phyloP scores from a whole-genome alignment of 805 yeast genomes.

The Saturnispora silvae region DNA sequence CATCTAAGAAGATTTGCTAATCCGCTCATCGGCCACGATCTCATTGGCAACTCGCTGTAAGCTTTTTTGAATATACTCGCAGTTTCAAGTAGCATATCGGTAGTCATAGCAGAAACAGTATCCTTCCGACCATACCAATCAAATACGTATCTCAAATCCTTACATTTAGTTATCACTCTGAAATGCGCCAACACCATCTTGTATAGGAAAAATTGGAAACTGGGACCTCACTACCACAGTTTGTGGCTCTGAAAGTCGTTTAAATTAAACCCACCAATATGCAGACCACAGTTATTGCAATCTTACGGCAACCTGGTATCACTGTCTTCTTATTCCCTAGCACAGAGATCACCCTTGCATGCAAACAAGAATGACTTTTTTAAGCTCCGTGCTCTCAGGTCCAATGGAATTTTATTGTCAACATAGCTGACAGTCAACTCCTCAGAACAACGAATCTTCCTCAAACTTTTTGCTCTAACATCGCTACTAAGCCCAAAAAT shows the following conservation, averaged over 20 bases:
- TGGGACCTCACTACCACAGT: slow-evolving; percentile 5
- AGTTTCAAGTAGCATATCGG: slow-evolving; percentile 1
- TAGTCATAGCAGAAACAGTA: neutral
- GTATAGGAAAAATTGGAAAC: neutral
- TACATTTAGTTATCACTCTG: neutral
- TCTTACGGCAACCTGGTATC: slow-evolving; percentile 24
- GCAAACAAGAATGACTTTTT: slow-evolving; percentile 23
- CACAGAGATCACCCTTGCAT: slow-evolving; percentile 27
- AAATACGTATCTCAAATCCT: neutral
- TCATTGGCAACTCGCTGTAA: slow-evolving; percentile 9
- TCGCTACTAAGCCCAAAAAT: slow-evolving; percentile 15
- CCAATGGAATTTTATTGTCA: slow-evolving; percentile 18
- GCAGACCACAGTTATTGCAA: slow-evolving; percentile 19
- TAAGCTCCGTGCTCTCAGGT: slow-evolving; percentile 23
- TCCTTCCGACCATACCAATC: neutral
- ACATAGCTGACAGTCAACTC: neutral
- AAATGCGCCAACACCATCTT: neutral
- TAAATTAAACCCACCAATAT: slow-evolving; percentile 13
- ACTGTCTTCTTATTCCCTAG: neutral
- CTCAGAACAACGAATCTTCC: neutral
- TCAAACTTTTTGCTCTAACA: slow-evolving; percentile 16
- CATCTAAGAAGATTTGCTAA: slow-evolving; percentile 10
- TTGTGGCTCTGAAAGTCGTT: slow-evolving; percentile 3
- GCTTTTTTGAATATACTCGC: neutral
- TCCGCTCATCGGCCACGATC: slow-evolving; percentile 18